Conservation (phyloP, 1,284 basidiomycete species). For the Chiua sp. region DNA sequence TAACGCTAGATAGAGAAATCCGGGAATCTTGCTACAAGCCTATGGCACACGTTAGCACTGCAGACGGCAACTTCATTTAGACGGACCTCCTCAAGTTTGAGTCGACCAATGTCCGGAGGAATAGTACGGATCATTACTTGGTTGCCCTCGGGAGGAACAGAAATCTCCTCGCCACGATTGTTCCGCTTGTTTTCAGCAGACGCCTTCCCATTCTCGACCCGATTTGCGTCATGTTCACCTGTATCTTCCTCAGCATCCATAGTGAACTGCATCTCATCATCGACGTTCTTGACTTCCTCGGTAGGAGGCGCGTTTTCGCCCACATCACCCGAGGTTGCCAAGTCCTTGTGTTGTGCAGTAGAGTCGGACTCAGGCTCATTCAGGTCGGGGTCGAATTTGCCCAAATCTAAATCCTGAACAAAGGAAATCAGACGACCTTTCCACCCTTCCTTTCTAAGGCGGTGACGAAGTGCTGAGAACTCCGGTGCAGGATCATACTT, state of each 20-base stretch:
- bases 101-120: conserved; percentile 86
- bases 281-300: conserved; percentile 54
- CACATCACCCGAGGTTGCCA: conserved; percentile 41
- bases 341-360: conserved; percentile 54
- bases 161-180: conserved; percentile 74
- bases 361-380: conserved; percentile 60
- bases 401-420: conserved; percentile 78
- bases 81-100: conserved; percentile 85
- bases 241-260: conserved; percentile 73
- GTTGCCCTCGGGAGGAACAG: conserved; percentile 79
- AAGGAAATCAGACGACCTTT: conserved; percentile 75
- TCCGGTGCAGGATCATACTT: conserved; percentile 85
- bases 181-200: conserved; percentile 49
- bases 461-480: conserved; percentile 67
- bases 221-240: conserved; percentile 59
- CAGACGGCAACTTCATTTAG: conserved; percentile 24
- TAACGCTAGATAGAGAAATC: conserved; percentile 83
- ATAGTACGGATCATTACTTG: conserved; percentile 95
- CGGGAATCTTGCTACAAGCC: conserved; percentile 70
- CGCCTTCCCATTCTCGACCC: conserved; percentile 64
- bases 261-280: conserved; percentile 72
- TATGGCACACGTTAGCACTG: conserved; percentile 34
- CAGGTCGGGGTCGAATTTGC: conserved; percentile 80
- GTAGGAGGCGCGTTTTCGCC: conserved; percentile 35
- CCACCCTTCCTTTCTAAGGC: conserved; percentile 84